Evolutionary conservation across 768 basidiomycete genomes (phyloP), one percentile per base, ranked within the genome.

Genomic region (Suillus ampliporus): DNA sequence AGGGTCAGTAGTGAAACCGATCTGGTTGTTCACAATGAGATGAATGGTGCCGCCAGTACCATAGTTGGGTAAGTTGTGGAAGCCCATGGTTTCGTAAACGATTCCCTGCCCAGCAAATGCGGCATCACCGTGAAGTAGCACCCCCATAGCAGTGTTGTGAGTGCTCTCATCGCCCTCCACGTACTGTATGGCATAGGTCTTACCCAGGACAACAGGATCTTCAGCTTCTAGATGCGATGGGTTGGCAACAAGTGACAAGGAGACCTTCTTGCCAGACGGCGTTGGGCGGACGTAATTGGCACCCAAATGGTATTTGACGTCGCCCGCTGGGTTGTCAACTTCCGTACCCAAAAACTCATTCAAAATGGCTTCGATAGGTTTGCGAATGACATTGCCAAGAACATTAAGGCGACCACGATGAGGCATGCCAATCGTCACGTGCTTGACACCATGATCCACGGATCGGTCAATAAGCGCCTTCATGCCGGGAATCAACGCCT

Each of bases 41-140:
- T 99, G 97, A 69, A 99, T 94, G 53, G 97, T 99, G 61, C 97
- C 97, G 62, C 97, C 97, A 15, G 95, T 98, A 37, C 96, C 95
- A 75, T 99, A 99, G 79, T 86, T 89, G 26, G 95, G 95, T 51
- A 99, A 85, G 72, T 91, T 94, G 80, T 95, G 91, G 82, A 99
- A 91, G 70, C 97, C 97, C 92, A 97, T 97, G 31, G 97, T 98
- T 83, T 99, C 97, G 78, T 99, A 99, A 23, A 99, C 96, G 61
- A 99, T 82, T 77, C 97, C 97, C 73, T 99, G 97, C 26, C 96
- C 97, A 57, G 97, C 95, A 72, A 99, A 99, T 10, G 97, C 96
- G 34, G 97, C 97, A 71, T 99, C 97, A 72, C 97, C 97, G 75
- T 99, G 97, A 31, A 99, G 86, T 58, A 99, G 83, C 21, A 99